A percentile compares a stretch with the other conserved stretches of the same genome.
Conservation (phyloP, 352 stramenopile genomes). For the Phytophthora syringae region DNA sequence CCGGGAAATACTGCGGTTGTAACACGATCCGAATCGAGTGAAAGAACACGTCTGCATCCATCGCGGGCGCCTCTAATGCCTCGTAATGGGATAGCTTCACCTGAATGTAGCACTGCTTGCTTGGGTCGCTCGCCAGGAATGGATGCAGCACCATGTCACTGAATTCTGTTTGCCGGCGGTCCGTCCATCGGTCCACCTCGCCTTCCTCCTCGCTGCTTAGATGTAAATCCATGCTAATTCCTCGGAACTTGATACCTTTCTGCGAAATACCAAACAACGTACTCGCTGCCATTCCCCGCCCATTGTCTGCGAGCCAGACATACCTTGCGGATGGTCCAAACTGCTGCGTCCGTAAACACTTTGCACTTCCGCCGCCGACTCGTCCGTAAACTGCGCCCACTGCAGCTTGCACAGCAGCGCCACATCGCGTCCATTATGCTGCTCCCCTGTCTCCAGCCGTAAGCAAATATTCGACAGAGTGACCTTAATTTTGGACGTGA, state of each 20-base stretch:
- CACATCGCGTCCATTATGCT: slow-evolving; percentile 65
- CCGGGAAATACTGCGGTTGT: slow-evolving; percentile 81
- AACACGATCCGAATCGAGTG: slow-evolving; percentile 82
- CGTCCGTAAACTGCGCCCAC: slow-evolving; percentile 87
- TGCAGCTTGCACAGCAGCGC: slow-evolving; percentile 77
- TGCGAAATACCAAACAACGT: slow-evolving; percentile 85
- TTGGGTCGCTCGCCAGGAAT: slow-evolving; percentile 73
- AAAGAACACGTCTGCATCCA: slow-evolving; percentile 87
- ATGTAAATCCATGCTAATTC: slow-evolving; percentile 83
- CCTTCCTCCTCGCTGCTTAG: slow-evolving; percentile 63
- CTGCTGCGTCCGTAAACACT: slow-evolving; percentile 67
- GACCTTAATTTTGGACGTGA: slow-evolving; percentile 91
- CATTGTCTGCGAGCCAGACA: slow-evolving; percentile 43
- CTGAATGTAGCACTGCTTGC: slow-evolving; percentile 81
- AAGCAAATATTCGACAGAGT: slow-evolving; percentile 89
- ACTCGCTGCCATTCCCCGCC: slow-evolving; percentile 68
- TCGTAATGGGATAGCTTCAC: slow-evolving; percentile 86
- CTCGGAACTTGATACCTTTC: slow-evolving; percentile 86
- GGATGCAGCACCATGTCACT: slow-evolving; percentile 59
- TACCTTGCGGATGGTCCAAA: slow-evolving; percentile 35
- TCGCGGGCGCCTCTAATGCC: slow-evolving; percentile 64
- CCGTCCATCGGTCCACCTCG: slow-evolving; percentile 39
- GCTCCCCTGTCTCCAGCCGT: slow-evolving; percentile 70
- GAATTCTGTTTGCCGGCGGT: slow-evolving; percentile 36
- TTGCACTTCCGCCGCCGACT: slow-evolving; percentile 79